Evolutionary conservation across 2,329 filamentous ascomycete genomes (phyloP).

Genomic region (Rutstroemia sp.): DNA sequence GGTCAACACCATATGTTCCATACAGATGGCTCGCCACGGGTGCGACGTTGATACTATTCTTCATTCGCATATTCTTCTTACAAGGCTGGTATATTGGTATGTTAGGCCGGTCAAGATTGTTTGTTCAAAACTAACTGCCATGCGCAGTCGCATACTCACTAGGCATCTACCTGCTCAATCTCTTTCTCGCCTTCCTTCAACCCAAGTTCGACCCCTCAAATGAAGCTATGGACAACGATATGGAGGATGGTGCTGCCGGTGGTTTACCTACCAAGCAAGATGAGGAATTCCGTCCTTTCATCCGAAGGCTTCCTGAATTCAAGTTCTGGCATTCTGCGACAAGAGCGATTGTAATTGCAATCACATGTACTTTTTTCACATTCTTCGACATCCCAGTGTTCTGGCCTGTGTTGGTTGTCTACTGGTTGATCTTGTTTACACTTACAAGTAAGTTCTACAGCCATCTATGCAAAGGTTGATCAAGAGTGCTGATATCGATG

Average conservation of each 20-base stretch:
- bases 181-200: slow-evolving; percentile 96
- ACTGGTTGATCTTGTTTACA: slow-evolving; percentile 95
- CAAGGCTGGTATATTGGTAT: slow-evolving; percentile 99
- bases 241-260: slow-evolving; percentile 83
- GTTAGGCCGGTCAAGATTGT: background rate
- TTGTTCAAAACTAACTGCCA: background rate
- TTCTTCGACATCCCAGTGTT: slow-evolving; percentile 97
- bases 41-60: slow-evolving; percentile 70
- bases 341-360: slow-evolving; percentile 73
- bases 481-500: slow-evolving; percentile 8
- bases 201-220: slow-evolving; percentile 98
- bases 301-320: slow-evolving; percentile 92
- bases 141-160: slow-evolving; percentile 84
- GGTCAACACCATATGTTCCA: slow-evolving; percentile 79
- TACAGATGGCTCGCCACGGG: slow-evolving; percentile 91
- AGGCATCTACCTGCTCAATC: slow-evolving; percentile 96
- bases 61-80: slow-evolving; percentile 78
- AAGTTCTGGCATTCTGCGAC: slow-evolving; percentile 99
- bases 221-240: slow-evolving; percentile 82
- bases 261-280: slow-evolving; percentile 89
- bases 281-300: slow-evolving; percentile 97
- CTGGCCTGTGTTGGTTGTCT: slow-evolving; percentile 97
- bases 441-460: slow-evolving; percentile 70
- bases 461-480: background rate
- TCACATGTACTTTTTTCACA: slow-evolving; percentile 85